phyloP scores from a whole-genome alignment of 2,329 filamentous ascomycete genomes.

The Apiospora koreana region DNA sequence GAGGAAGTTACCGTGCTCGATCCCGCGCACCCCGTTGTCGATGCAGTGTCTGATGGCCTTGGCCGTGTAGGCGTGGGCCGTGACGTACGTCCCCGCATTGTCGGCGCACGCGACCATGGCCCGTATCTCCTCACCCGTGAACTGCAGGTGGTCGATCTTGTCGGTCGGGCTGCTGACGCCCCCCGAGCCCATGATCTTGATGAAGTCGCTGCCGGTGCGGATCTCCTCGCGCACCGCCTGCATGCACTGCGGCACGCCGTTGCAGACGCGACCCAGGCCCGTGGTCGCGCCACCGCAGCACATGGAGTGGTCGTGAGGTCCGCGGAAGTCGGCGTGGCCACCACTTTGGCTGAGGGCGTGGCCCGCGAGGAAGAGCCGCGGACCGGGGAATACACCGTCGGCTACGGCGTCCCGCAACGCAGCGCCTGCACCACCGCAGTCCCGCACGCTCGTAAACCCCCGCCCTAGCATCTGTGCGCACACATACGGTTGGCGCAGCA shows the following conservation, averaged over 20 bases:
- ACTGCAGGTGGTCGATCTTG: conserved; percentile 51
- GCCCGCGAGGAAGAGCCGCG: conserved; percentile 51
- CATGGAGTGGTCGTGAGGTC: conserved; percentile 40
- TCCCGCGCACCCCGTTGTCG: conserved; percentile 51
- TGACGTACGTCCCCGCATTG: conserved; percentile 51
- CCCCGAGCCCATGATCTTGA: conserved; percentile 58
- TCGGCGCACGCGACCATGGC: conserved; percentile 50
- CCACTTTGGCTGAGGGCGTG: conserved; percentile 53
- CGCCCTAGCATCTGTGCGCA: conserved; percentile 48
- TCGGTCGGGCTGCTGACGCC: conserved; percentile 55
- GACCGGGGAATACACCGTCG: conserved; percentile 49
- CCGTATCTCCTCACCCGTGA: conserved; percentile 51
- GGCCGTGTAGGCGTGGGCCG: conserved; percentile 55
- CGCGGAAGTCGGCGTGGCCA: conserved; percentile 50
- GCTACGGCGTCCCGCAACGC: conserved; percentile 51
- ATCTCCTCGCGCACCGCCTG: conserved; percentile 51
- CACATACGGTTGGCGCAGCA: conserved; percentile 44
- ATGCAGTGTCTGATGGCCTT: conserved; percentile 51
- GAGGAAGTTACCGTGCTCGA: conserved; percentile 45
- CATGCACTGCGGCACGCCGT: conserved; percentile 52
- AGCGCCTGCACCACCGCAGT: conserved; percentile 51
- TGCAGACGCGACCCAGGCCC: conserved; percentile 44
- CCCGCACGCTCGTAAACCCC: conserved; percentile 54
- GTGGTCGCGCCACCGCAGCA: conserved; percentile 47
- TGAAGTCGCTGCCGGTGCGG: conserved; percentile 51